Percentiles rank a stretch among this genome's conserved stretches.
These are phyloP conservation scores for Penicillium sclerotigenum DNA, from an alignment of 2,329 filamentous ascomycete species.

Conservation along the genomic window DNA sequence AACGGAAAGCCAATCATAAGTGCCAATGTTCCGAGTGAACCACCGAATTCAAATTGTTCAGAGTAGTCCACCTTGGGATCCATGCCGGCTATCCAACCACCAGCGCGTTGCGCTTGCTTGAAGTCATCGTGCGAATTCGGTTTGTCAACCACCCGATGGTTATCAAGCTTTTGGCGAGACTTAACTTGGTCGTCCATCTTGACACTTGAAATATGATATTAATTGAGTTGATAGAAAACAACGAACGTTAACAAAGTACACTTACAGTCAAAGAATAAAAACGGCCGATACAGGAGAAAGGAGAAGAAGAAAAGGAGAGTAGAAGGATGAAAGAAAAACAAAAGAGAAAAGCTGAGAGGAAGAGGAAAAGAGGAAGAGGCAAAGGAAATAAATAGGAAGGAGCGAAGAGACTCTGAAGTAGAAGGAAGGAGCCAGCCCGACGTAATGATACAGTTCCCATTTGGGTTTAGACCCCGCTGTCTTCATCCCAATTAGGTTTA, in stretches of 20 bases:
- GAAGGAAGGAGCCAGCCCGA: neutral
- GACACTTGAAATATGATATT: neutral
- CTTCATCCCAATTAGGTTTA: neutral
- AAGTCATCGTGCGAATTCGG: slow-evolving; percentile 4
- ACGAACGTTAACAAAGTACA: neutral
- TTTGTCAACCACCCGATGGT: neutral
- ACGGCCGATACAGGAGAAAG: neutral
- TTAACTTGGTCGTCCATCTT: neutral
- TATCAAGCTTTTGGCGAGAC: neutral
- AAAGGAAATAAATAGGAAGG: neutral
- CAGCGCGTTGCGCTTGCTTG: slow-evolving; percentile 18
- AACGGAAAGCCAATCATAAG: slow-evolving; percentile 89
- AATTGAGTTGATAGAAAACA: neutral
- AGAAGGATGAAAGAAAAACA: neutral
- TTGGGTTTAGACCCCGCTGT: slow-evolving; percentile 4
- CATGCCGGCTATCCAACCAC: slow-evolving; percentile 25
- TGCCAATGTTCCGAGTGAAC: slow-evolving; percentile 67
- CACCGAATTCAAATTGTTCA: slow-evolving; percentile 72
- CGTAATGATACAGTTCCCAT: neutral
- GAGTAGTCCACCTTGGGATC: slow-evolving; percentile 25
- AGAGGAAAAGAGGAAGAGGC: neutral
- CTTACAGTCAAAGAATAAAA: neutral
- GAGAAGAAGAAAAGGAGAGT: neutral
- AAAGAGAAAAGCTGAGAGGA: neutral
- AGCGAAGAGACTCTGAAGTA: neutral